Base-by-base conservation (phyloP, 2,329 filamentous ascomycete genomes). In the Cryphonectria naterciae region DNA sequence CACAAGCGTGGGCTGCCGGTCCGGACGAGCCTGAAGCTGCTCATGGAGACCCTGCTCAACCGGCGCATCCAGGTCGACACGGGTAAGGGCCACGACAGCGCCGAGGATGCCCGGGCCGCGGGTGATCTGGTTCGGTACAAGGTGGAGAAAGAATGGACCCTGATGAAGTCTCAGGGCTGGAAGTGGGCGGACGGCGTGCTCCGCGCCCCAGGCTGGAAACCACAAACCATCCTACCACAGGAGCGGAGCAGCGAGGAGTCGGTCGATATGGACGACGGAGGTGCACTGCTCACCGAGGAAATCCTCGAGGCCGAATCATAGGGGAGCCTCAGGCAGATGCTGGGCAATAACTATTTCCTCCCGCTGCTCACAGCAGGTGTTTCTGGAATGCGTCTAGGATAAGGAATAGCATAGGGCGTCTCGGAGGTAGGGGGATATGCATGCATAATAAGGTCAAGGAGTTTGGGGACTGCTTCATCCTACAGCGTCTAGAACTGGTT, bases 41-140 rank as follows among this genome's bases (percentile, higher is more conserved):
- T 99, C 0, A 91, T 91, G 78, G 87, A 89, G 64, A 84, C 82
- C n/a, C 84, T 92, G 72, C 86, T 99, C 8, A 87, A 90, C 70
- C 86, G 91, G 37, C 88, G 91, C 68, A 98, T 99, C 52, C 96
- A 99, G 80, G 89, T 89, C 49, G 92, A 91, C 60, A 87, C 71
- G 74, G 81, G 25, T 75, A 75, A 83, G 28, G 96, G 96, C 0
- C 96, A 99, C 80, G 96, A 99, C 81, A 97, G 93, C 37, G 92
- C 91, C 37, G 96, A 99, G 79, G 96, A 99, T 78, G 94, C 96
- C 0, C 87, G 91, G 63, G 93, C 95, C 0, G 95, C 97, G 0
- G 96, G 95, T 0, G 94, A 98, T 72, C 80, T 99, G 67, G 93
- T 97, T 0, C 85, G 92, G 63, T 85, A 89, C 65, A 93, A 90